Percentiles rank a stretch among this genome's conserved stretches.
phyloP scores from a whole-genome alignment of 148 eudicot genomes.

The Tetragonia tetragonoides region DNA sequence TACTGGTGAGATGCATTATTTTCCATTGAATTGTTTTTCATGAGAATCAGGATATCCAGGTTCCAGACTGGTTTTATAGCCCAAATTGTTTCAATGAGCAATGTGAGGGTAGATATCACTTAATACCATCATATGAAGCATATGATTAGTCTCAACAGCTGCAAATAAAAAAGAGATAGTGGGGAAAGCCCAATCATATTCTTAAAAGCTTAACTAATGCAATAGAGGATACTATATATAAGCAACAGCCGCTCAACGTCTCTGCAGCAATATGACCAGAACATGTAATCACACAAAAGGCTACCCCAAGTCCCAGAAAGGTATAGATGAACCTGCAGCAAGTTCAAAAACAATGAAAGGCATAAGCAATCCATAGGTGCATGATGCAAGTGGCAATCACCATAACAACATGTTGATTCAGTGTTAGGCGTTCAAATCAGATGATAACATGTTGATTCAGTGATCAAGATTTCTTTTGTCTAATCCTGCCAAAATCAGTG shows the following conservation, averaged over 20 bases:
- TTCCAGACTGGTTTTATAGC: neutral
- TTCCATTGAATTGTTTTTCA: neutral
- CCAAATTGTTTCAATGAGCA: neutral
- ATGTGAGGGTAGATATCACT: neutral
- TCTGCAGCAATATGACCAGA: slow-evolving; percentile 85
- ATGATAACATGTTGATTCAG: neutral
- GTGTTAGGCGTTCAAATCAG: neutral
- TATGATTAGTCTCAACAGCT: neutral
- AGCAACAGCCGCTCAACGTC: slow-evolving; percentile 77
- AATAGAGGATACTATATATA: slow-evolving; percentile 65
- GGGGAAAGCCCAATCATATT: neutral
- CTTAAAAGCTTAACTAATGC: neutral
- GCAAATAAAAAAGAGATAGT: neutral
- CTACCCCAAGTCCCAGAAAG: slow-evolving; percentile 58
- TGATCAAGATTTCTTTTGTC: neutral
- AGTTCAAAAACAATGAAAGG: neutral
- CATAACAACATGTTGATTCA: neutral
- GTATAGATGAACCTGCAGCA: slow-evolving; percentile 72
- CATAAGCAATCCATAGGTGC: neutral
- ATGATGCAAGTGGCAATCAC: neutral
- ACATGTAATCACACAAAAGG: slow-evolving; percentile 59
- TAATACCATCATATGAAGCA: neutral
- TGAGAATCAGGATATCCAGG: neutral
- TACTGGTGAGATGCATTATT: neutral
- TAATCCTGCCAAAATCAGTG: neutral